Percentiles rank a stretch among this genome's conserved stretches.
phyloP scores from a whole-genome alignment of 345 rosid genomes.

The Citrus medica region DNA sequence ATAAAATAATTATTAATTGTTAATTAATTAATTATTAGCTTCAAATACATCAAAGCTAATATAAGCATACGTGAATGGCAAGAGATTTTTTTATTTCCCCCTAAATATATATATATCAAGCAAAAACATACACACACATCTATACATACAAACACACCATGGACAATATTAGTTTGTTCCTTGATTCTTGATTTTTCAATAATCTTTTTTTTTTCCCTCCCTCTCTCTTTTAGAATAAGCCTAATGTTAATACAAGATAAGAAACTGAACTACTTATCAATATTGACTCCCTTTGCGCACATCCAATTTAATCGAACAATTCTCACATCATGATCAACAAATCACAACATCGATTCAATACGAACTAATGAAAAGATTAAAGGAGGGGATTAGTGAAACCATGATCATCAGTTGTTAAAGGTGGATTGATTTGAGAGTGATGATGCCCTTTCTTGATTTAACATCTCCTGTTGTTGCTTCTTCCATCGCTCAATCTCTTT shows the following conservation, averaged over 20 bases:
- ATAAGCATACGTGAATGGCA: neutral
- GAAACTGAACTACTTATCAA: neutral
- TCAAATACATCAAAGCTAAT: neutral
- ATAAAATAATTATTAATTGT: too few species aligned
- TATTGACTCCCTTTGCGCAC: neutral
- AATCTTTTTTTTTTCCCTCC: neutral
- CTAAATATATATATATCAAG: too few species aligned
- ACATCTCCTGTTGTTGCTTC: constrained; percentile 28
- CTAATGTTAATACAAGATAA: neutral
- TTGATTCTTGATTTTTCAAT: too few species aligned
- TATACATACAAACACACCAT: neutral
- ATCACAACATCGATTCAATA: neutral
- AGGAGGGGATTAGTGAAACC: neutral
- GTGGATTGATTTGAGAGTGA: neutral
- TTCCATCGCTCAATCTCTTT: constrained; percentile 47
- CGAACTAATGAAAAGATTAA: neutral
- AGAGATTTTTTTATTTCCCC: too few species aligned
- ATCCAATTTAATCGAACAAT: neutral
- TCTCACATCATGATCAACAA: neutral
- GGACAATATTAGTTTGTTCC: neutral
- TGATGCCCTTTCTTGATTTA: constrained; percentile 19
- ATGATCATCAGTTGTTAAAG: neutral
- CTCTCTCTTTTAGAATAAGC: neutral
- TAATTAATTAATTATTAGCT: neutral
- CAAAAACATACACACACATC: too few species aligned